Base-by-base conservation (phyloP, 768 basidiomycete species). In the Lentinula lateritia region DNA sequence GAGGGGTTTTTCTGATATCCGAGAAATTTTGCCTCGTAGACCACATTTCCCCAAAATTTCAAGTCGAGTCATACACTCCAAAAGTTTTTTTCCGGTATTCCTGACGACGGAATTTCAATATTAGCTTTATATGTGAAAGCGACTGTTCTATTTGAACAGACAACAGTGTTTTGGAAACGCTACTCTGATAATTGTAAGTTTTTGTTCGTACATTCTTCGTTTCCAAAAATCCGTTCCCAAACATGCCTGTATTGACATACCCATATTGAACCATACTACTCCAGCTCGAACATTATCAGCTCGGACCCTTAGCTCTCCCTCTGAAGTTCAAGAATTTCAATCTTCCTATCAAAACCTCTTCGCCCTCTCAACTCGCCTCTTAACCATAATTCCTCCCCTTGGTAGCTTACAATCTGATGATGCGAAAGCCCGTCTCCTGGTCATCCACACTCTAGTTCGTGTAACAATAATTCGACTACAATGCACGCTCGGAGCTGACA, bases 81-180 rank as follows among this genome's bases (percentile, higher is more conserved):
- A 18, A 52, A 52, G 10, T 60, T 52, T 16, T 50, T 60, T 18
- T 15, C 50, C 12, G 46, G 52, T 43, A 34, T 60, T 6, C 28
- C 50, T 20, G 50, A 60, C 23, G n/a, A 60, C 2, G 59, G 36
- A 52, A n/a, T 20, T 28, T 52, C 59, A 23, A 13, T 52, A 8
- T 28, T 52, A 32, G 59, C 59, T 50, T 41, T 60, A n/a, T 45
- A 52, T 32, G 48, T 28, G 34, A 60, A 60, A 20, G 59, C 50
- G 3, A 13, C 50, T n/a, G 36, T 60, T 5, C 50, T 60, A 8
- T 60, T 52, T 41, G 59, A 60, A 43, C 59, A 60, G 9, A 32
- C 50, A 8, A 60, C 59, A 6, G 5, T 52, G 16, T 50, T 52
- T 36, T 41, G 50, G 39, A 32, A 42, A 18, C 59, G 50, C 9